Conservation (phyloP, 345 rosid genomes). For the Euphorbia lathyris region DNA sequence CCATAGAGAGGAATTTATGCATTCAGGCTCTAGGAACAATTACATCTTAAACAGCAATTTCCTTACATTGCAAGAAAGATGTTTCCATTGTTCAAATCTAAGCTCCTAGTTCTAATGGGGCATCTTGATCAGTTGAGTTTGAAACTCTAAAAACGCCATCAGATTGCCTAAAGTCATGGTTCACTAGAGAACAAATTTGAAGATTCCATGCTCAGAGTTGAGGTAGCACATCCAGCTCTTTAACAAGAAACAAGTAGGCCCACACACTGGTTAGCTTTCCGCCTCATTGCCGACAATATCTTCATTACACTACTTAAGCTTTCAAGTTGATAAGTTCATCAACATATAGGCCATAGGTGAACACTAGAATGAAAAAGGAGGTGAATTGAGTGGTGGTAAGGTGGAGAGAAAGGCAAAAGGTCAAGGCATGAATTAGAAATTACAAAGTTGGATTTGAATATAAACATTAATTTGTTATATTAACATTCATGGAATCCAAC, state of each 20-base stretch:
- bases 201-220: not conserved
- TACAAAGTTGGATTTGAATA: not conserved
- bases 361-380: not conserved
- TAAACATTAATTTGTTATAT: not conserved
- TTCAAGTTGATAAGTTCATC: not conserved
- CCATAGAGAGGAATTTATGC: not conserved
- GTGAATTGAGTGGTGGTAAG: not conserved
- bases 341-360: not conserved
- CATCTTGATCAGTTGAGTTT: not conserved
- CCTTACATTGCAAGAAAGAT: not conserved
- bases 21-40: not conserved
- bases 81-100: not conserved
- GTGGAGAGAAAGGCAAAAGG: not conserved
- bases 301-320: not conserved
- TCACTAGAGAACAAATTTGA: not conserved
- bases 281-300: constrained; percentile 1
- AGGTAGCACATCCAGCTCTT: not conserved
- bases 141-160: not conserved
- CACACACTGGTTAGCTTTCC: not conserved
- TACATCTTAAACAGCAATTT: not conserved
- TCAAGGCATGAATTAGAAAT: not conserved
- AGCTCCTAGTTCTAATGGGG: not conserved
- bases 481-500: not conserved
- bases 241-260: not conserved
- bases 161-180: not conserved